Percentiles rank a stretch among this genome's conserved stretches.
Conservation (phyloP, 805 yeast genomes). For the Metschnikowia noctiluminum region DNA sequence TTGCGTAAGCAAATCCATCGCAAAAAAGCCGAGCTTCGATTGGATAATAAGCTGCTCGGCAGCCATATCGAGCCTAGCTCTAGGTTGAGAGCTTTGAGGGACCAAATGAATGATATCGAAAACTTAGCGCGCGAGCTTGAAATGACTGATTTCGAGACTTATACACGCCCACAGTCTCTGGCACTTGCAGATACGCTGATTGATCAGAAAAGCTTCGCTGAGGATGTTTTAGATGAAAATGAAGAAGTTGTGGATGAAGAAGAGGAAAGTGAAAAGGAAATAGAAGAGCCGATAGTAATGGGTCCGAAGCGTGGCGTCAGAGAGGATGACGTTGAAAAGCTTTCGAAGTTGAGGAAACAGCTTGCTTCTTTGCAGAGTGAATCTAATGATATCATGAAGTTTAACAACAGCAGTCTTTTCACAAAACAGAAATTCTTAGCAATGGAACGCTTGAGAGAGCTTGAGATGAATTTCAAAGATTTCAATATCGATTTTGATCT, state of each 20-base stretch:
- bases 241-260: slow-evolving; percentile 11
- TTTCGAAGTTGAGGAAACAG: slow-evolving; percentile 53
- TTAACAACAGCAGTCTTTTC: slow-evolving; percentile 57
- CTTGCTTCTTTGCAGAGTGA: slow-evolving; percentile 64
- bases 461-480: slow-evolving; percentile 65
- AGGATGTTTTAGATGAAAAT: slow-evolving; percentile 10
- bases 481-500: slow-evolving; percentile 53
- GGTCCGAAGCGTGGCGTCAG: slow-evolving; percentile 41
- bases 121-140: slow-evolving; percentile 83
- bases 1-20: slow-evolving; percentile 45
- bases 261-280: slow-evolving; percentile 11
- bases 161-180: slow-evolving; percentile 17
- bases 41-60: slow-evolving; percentile 46
- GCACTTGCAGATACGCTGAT: slow-evolving; percentile 10
- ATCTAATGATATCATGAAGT: slow-evolving; percentile 72
- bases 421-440: slow-evolving; percentile 62
- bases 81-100: slow-evolving; percentile 68
- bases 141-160: slow-evolving; percentile 68
- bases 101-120: slow-evolving; percentile 81
- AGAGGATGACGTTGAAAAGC: slow-evolving; percentile 52
- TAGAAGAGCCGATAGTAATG: slow-evolving; percentile 20
- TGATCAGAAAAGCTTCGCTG: slow-evolving; percentile 5
- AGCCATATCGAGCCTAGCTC: slow-evolving; percentile 70
- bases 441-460: slow-evolving; percentile 64
- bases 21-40: slow-evolving; percentile 45